Conservation (phyloP, 352 stramenopile species). For the Thalassiosira hispida region DNA sequence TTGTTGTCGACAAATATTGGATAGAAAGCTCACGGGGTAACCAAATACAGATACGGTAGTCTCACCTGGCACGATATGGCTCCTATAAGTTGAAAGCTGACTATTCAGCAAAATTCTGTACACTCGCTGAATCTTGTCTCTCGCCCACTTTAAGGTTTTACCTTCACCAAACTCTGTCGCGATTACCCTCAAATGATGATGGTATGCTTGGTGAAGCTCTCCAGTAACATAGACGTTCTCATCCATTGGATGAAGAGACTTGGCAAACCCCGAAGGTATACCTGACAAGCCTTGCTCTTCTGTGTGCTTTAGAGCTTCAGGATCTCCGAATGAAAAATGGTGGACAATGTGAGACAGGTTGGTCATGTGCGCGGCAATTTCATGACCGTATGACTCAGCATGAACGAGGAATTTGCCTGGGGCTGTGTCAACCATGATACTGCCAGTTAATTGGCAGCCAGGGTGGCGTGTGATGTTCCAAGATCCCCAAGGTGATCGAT, state of each 20-base stretch:
- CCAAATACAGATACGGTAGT: background rate
- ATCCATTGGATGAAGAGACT: slow-evolving; percentile 89
- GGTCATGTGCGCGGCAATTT: slow-evolving; percentile 90
- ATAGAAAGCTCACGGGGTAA: background rate
- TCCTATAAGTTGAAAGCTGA: slow-evolving; percentile 76
- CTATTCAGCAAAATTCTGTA: slow-evolving; percentile 80
- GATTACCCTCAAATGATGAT: slow-evolving; percentile 98
- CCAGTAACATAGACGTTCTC: slow-evolving; percentile 91
- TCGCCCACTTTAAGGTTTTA: slow-evolving; percentile 5
- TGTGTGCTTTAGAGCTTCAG: slow-evolving; percentile 15
- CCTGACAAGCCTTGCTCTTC: slow-evolving; percentile 24
- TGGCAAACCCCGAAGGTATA: slow-evolving; percentile 44
- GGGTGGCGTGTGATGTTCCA: slow-evolving; percentile 65
- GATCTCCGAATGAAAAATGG: slow-evolving; percentile 93
- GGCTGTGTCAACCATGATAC: slow-evolving; percentile 87
- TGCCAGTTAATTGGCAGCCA: slow-evolving; percentile 84
- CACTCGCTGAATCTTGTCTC: slow-evolving; percentile 12
- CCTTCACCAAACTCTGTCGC: slow-evolving; percentile 85
- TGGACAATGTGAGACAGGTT: slow-evolving; percentile 95
- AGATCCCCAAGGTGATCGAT: slow-evolving; percentile 27
- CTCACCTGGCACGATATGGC: slow-evolving; percentile 67
- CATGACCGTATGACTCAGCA: slow-evolving; percentile 83
- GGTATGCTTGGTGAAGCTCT: slow-evolving; percentile 94
- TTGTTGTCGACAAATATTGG: background rate
- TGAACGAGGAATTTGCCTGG: slow-evolving; percentile 96